These are phyloP conservation scores for Incumbomyces delicatus DNA, from an alignment of 2,329 filamentous ascomycete genomes.

Conservation along the genomic window DNA sequence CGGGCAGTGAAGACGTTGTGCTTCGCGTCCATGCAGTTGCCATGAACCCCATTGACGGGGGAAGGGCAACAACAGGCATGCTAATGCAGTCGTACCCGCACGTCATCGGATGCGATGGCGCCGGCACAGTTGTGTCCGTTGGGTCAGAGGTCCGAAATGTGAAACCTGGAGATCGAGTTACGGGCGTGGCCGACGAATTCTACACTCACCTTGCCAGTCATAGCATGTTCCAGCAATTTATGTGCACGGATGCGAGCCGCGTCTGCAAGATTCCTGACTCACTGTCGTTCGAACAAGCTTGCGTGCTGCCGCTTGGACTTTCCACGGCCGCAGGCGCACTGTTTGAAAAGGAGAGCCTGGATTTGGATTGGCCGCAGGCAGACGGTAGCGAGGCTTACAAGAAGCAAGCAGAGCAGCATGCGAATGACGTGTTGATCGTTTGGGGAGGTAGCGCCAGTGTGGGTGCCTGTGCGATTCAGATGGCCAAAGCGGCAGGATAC, in stretches of 20 bases:
- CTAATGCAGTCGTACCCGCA: slow-evolving; percentile 22
- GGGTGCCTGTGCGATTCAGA: slow-evolving; percentile 34
- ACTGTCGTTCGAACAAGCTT: slow-evolving; percentile 25
- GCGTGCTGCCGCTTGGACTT: slow-evolving; percentile 28
- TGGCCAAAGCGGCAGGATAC: slow-evolving; percentile 32
- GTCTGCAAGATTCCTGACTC: slow-evolving; percentile 23
- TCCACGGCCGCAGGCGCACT: slow-evolving; percentile 26
- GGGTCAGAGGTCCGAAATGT: slow-evolving; percentile 32
- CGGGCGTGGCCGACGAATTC: slow-evolving; percentile 11
- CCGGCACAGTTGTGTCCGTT: slow-evolving; percentile 38
- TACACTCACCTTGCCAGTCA: slow-evolving; percentile 10
- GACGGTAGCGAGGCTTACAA: neutral
- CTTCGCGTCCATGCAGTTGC: slow-evolving; percentile 16
- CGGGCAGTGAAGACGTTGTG: slow-evolving; percentile 11
- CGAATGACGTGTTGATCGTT: slow-evolving; percentile 22
- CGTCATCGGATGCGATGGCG: slow-evolving; percentile 35
- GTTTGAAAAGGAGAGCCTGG: slow-evolving; percentile 20
- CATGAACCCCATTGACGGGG: slow-evolving; percentile 14
- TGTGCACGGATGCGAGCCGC: slow-evolving; percentile 14
- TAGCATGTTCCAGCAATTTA: slow-evolving; percentile 23
- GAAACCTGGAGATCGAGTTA: slow-evolving; percentile 36
- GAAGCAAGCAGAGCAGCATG: neutral
- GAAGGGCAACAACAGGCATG: neutral
- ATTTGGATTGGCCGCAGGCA: slow-evolving; percentile 17
- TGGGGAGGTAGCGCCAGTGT: slow-evolving; percentile 38